A percentile compares a stretch with the other conserved stretches of the same genome.
These are phyloP conservation scores for Penicillium sp. DNA, from an alignment of 2,329 filamentous ascomycete genomes.

Conservation along the genomic window DNA sequence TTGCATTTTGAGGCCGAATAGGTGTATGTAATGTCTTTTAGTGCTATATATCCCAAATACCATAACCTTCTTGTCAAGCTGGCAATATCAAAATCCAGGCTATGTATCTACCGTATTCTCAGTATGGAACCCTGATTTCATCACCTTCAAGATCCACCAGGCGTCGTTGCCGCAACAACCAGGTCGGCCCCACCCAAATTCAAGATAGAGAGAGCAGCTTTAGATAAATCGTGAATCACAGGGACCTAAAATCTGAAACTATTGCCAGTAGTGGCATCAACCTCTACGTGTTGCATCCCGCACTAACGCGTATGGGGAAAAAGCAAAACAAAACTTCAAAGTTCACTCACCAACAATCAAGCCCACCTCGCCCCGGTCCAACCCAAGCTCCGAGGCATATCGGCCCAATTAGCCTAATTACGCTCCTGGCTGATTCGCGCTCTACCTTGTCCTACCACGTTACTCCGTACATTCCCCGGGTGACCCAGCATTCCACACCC, in stretches of 20 bases:
- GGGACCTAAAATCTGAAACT: background rate
- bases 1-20: conserved; percentile 3
- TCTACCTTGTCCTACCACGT: conserved; percentile 1
- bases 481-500: conserved; percentile 1
- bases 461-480: background rate
- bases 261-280: background rate
- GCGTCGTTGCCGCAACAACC: background rate
- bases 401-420: background rate
- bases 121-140: background rate
- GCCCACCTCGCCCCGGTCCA: background rate
- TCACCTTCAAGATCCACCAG: background rate
- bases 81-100: no score
- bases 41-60: conserved; percentile 2
- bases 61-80: background rate
- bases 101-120: no score
- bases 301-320: conserved; percentile 20
- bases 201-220: background rate
- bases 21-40: conserved; percentile 8
- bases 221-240: background rate
- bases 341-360: conserved; percentile 3
- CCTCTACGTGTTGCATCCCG: background rate
- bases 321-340: conserved; percentile 22
- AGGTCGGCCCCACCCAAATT: background rate
- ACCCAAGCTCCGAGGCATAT: background rate
- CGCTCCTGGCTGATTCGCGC: background rate